These are phyloP conservation scores for Cornus florida DNA, from an alignment of 148 eudicot genomes.

Conservation along the genomic window DNA sequence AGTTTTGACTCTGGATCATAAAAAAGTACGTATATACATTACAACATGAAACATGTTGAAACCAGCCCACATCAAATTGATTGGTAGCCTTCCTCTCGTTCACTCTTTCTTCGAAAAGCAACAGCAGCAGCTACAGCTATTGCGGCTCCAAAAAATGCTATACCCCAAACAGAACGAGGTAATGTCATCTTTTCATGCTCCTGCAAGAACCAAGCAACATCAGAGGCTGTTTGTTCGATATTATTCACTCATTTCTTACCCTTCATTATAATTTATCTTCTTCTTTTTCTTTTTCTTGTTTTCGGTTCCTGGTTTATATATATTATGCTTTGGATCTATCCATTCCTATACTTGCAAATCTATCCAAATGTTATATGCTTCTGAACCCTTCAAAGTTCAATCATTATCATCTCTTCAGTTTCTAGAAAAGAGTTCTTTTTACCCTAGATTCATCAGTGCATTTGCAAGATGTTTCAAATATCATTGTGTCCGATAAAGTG, in stretches of 20 bases:
- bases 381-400: too few relatives aligned
- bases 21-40: neutral
- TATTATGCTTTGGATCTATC: neutral
- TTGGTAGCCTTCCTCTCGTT: slow-evolving; percentile 37
- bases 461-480: neutral
- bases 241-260: neutral
- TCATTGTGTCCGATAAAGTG: too few relatives aligned
- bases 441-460: neutral
- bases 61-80: slow-evolving; percentile 25
- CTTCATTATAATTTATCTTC: too few relatives aligned
- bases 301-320: too few relatives aligned
- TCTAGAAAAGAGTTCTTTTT: too few relatives aligned
- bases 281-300: too few relatives aligned
- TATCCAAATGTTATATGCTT: neutral
- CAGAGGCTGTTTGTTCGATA: neutral
- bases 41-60: neutral
- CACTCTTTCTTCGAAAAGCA: slow-evolving; percentile 19
- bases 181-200: slow-evolving; percentile 4
- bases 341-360: too few relatives aligned
- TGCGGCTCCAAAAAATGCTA: slow-evolving; percentile 31
- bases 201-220: slow-evolving; percentile 18
- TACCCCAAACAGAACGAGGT: slow-evolving; percentile 16
- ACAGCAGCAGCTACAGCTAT: slow-evolving; percentile 17
- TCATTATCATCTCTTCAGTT: too few relatives aligned
- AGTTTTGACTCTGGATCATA: too few relatives aligned